Base-by-base conservation (phyloP, 1,284 basidiomycete species). In the Tilletia horrida region DNA sequence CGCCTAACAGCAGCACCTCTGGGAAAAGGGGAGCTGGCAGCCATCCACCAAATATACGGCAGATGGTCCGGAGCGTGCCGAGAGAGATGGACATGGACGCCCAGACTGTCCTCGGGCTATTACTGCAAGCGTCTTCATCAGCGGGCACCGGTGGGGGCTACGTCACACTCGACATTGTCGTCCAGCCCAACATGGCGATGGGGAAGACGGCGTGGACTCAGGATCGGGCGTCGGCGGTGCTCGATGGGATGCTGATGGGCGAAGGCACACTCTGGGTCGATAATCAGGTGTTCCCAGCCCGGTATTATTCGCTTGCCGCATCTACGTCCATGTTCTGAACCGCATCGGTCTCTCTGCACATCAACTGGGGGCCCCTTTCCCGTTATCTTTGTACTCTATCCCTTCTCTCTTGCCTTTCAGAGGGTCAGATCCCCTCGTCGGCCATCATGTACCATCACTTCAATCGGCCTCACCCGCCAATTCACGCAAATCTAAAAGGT, bases 231-330 rank as follows among this genome's bases (percentile, higher is more conserved):
- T 85, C 86, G 45, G 86, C 88, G 3, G 92, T 90, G 1, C 82
- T 98, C 75, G 89, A 93, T 71, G 93, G 94, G 73, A 93, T 95
- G 88, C 85, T 93, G 14, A 85, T 93, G 74, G 85, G 90, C 42
- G 93, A 97, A 74, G 95, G 93, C 0, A 84, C 96, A 50, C 93
- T 92, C 65, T 99, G 95, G 95, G 81, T 97, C 42, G 95, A 98
- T 79, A 89, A 91, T 48, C 91, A 93, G 82, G 90, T 90, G 50
- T 68, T 70, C 45, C 74, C 73, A 8, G 63, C 67, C 13, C 27
- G 74, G 2, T 77, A 77, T 63, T 77, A 71, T 45, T 76, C 76
- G 9, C 64, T 77, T 16, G 67, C 55, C n/a, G 55, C 55, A 21
- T 25, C 55, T 27, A 59, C 55, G 2, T 59, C 75, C 2, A 69